A percentile compares a stretch with the other conserved stretches of the same genome.
phyloP scores from a whole-genome alignment of 202 grass and related monocot species.

The Bolboschoenoplectus hybrid region DNA sequence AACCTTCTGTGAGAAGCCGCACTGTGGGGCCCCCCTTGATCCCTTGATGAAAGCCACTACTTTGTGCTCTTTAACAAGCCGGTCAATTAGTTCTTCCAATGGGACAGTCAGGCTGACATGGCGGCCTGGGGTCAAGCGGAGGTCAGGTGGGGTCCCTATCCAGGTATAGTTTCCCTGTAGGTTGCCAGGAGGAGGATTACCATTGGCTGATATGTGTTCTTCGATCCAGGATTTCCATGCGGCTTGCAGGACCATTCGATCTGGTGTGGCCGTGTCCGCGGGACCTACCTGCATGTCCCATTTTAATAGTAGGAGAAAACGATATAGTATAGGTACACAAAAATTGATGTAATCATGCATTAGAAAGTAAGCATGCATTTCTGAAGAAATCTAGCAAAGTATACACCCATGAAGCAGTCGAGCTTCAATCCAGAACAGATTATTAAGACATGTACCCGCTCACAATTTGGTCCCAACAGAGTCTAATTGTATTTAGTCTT shows the following conservation, averaged over 20 bases:
- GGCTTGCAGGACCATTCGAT: constrained; percentile 52
- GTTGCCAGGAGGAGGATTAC: constrained; percentile 83
- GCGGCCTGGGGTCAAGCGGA: constrained; percentile 79
- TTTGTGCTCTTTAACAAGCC: constrained; percentile 86
- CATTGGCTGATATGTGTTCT: constrained; percentile 71
- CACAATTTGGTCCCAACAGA: neutral
- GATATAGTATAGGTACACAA: neutral
- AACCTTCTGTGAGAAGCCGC: constrained; percentile 86
- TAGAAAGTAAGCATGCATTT: neutral
- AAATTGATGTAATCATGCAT: neutral
- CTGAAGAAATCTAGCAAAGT: neutral
- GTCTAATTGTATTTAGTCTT: neutral
- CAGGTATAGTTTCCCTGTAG: constrained; percentile 79
- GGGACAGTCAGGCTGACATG: constrained; percentile 78
- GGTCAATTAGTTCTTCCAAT: constrained; percentile 72
- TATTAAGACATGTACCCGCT: neutral
- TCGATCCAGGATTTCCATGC: constrained; percentile 98
- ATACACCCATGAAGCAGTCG: neutral
- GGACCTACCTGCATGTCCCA: constrained; percentile 50
- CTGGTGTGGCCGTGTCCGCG: constrained; percentile 49
- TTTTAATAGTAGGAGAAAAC: neutral
- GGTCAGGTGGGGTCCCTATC: constrained; percentile 53
- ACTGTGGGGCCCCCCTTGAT: constrained; percentile 81
- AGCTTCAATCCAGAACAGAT: neutral
- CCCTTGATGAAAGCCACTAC: constrained; percentile 99